phyloP scores from a whole-genome alignment of 768 basidiomycete species.

The Leccinum broughii region DNA sequence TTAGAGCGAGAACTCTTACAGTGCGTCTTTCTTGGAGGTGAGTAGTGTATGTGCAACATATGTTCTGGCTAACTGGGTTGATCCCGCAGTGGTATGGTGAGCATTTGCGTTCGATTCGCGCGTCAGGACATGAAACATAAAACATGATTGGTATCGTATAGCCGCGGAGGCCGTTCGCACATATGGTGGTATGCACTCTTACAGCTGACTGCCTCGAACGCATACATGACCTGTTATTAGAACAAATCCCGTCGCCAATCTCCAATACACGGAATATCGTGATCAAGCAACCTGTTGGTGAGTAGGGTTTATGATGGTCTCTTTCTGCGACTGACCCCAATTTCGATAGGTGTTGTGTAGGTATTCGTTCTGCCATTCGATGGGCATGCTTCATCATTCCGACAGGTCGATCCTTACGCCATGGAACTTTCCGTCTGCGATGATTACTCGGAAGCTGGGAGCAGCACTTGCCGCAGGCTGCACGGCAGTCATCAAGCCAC shows the following conservation, averaged over 20 bases:
- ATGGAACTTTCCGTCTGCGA: constrained; percentile 95
- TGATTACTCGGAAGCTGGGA: constrained; percentile 90
- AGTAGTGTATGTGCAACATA: constrained; percentile 22
- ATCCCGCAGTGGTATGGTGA: constrained; percentile 75
- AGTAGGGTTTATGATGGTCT: constrained; percentile 41
- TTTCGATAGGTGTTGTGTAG: constrained; percentile 47
- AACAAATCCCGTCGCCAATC: constrained; percentile 78
- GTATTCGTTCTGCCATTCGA: constrained; percentile 11
- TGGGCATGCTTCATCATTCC: constrained; percentile 7
- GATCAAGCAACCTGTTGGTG: constrained; percentile 91
- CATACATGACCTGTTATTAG: constrained; percentile 36
- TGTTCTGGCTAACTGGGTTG: constrained; percentile 3
- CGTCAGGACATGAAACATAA: constrained; percentile 1
- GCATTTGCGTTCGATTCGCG: background rate
- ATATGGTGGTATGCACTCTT: constrained; percentile 67
- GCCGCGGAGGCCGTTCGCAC: constrained; percentile 91
- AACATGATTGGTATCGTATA: constrained; percentile 29
- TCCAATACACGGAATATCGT: constrained; percentile 77
- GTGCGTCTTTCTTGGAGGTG: constrained; percentile 82
- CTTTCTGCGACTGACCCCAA: constrained; percentile 2
- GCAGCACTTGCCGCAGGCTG: constrained; percentile 95
- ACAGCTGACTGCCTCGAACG: background rate
- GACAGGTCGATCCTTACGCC: constrained; percentile 75
- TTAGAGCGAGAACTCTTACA: constrained; percentile 82
- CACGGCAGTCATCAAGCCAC: constrained; percentile 92